These are phyloP conservation scores for Cucurbita argyrosperma DNA, from an alignment of 306 rosid species.

Conservation along the genomic window DNA sequence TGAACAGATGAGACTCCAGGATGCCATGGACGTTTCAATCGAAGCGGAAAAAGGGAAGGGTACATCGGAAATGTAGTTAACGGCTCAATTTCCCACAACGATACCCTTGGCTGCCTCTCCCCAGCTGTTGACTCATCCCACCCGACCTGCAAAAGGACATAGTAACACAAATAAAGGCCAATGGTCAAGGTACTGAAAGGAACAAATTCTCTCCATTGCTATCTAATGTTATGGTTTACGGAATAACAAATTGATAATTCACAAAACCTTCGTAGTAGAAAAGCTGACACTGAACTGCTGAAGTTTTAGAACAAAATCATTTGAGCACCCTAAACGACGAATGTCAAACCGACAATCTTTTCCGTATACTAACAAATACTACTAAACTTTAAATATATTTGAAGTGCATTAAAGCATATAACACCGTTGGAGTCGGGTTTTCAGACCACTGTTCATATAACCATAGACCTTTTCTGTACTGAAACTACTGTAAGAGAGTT, in stretches of 20 bases:
- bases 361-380: not conserved
- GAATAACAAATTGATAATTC: not conserved
- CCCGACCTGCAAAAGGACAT: slow-evolving; percentile 38
- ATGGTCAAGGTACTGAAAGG: not conserved
- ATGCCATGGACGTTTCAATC: slow-evolving; percentile 83
- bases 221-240: not conserved
- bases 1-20: slow-evolving; percentile 59
- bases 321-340: not conserved
- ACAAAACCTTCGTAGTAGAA: not conserved
- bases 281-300: not conserved
- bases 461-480: not conserved
- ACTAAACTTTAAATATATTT: not conserved
- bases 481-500: not conserved
- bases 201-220: not conserved
- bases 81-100: slow-evolving; percentile 90
- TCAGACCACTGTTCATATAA: not conserved
- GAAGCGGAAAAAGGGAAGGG: slow-evolving; percentile 72
- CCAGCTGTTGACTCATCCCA: slow-evolving; percentile 93
- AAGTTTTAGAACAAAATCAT: not conserved
- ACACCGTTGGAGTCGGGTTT: not conserved
- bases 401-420: not conserved
- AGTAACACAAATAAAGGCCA: not conserved
- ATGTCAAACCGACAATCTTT: not conserved
- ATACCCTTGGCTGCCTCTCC: slow-evolving; percentile 77
- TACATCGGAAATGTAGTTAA: slow-evolving; percentile 85